Percentiles rank a stretch among this genome's conserved stretches.
Conservation (phyloP, 139 green algal species). For the Micractinium sp. region DNA sequence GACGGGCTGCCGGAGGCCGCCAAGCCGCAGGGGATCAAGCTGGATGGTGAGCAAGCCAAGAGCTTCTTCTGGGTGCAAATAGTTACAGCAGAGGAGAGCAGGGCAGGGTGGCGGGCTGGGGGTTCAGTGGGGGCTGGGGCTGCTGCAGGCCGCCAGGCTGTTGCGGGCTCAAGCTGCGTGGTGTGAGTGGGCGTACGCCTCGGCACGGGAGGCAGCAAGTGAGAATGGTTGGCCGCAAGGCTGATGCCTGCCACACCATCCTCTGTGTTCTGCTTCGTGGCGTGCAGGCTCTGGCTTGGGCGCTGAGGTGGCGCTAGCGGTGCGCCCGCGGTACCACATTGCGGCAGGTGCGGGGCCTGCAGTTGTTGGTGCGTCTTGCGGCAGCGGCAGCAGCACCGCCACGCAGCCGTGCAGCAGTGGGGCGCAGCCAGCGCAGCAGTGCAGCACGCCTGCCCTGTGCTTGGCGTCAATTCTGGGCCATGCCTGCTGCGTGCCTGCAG, state of each 20-base stretch:
- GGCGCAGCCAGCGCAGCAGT: not conserved
- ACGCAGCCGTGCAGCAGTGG: not conserved
- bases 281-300: slow-evolving; percentile 25
- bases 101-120: not conserved
- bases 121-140: too few species aligned
- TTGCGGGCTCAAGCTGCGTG: not conserved
- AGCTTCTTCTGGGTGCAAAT: too few species aligned
- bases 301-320: slow-evolving; percentile 52
- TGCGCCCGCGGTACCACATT: slow-evolving; percentile 78
- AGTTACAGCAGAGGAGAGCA: too few species aligned
- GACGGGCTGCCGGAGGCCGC: slow-evolving; percentile 42
- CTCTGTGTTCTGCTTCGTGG: not conserved
- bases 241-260: not conserved
- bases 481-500: not conserved
- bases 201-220: not conserved
- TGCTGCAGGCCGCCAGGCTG: too few species aligned
- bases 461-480: too few species aligned
- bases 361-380: not conserved
- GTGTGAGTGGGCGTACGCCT: not conserved
- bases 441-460: not conserved
- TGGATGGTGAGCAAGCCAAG: slow-evolving; percentile 13
- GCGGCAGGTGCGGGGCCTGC: slow-evolving; percentile 27
- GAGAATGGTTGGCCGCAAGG: not conserved
- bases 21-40: slow-evolving; percentile 9
- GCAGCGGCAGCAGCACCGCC: not conserved